These are phyloP conservation scores for Echinochloa phyllopogon DNA, from an alignment of 176 grass and related monocot species.

Conservation along the genomic window DNA sequence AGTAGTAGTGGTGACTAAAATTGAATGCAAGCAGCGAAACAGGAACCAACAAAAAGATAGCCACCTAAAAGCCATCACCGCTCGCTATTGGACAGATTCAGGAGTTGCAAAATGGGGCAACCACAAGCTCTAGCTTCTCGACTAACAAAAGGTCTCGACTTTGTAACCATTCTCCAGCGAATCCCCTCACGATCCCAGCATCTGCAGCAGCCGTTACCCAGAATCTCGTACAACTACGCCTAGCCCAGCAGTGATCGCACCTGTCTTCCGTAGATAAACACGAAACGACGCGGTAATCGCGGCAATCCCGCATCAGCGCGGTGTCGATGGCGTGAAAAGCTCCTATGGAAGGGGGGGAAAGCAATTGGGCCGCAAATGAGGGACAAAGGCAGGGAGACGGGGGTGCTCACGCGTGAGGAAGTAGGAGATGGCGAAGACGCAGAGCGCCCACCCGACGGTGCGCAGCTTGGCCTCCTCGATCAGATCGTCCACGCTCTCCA, in stretches of 20 bases:
- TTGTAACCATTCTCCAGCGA: conserved; percentile 5
- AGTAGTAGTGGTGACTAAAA: background rate
- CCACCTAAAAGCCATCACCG: background rate
- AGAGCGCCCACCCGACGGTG: conserved; percentile 83
- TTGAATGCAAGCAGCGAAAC: background rate
- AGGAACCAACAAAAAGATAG: conserved; percentile 11
- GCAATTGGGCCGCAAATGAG: background rate
- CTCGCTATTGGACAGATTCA: background rate
- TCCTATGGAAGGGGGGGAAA: background rate
- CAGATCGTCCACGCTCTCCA: conserved; percentile 90
- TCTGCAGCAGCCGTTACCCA: conserved; percentile 3
- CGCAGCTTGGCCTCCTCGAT: conserved; percentile 94
- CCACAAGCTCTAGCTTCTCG: background rate
- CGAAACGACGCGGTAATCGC: background rate
- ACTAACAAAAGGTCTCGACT: conserved; percentile 9
- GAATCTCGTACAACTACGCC: background rate
- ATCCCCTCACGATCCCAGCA: conserved; percentile 22
- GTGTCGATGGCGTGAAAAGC: background rate
- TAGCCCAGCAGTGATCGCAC: background rate
- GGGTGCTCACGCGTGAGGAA: conserved; percentile 76
- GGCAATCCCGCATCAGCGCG: conserved; percentile 1
- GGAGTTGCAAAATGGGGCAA: background rate
- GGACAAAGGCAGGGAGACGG: background rate
- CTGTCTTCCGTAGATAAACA: background rate
- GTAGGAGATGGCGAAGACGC: conserved; percentile 91